Evolutionary conservation across 805 yeast species (phyloP).

Genomic region (Saturnispora serradocipensis): DNA sequence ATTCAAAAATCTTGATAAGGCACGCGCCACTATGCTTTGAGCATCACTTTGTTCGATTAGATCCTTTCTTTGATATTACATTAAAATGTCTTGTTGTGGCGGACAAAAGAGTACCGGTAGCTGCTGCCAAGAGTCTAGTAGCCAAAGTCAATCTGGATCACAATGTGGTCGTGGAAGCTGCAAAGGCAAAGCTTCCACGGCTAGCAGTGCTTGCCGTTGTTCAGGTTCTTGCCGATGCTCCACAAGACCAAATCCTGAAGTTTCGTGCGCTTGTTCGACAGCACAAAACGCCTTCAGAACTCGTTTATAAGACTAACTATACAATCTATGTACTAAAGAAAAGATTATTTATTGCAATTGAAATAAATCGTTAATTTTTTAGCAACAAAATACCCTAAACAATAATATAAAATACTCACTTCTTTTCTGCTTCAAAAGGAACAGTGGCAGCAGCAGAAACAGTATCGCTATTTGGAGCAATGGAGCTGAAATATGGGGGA

Average conservation of each 20-base stretch:
- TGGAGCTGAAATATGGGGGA: conserved; percentile 14
- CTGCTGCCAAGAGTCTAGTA: not conserved
- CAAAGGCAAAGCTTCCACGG: not conserved
- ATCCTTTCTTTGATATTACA: not conserved
- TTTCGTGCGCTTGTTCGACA: conserved; percentile 1
- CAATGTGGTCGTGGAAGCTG: conserved; percentile 1
- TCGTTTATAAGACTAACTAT: not conserved
- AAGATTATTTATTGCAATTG: not conserved
- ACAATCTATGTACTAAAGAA: not conserved
- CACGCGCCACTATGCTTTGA: not conserved
- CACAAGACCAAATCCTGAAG: conserved; percentile 3
- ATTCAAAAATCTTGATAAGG: not conserved
- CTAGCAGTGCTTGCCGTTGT: conserved; percentile 1
- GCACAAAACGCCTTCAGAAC: conserved; percentile 3
- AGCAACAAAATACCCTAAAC: not conserved
- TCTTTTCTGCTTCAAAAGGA: conserved; percentile 19
- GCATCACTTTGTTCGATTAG: not conserved
- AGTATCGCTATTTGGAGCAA: conserved; percentile 17
- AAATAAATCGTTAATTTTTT: not conserved
- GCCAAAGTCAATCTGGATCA: not conserved
- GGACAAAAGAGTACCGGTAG: not conserved
- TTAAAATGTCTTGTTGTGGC: conserved; percentile 5
- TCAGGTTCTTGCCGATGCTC: conserved; percentile 6
- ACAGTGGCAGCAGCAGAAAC: conserved; percentile 19
- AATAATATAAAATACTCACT: conserved; percentile 3